phyloP scores from a whole-genome alignment of 768 basidiomycete species.

The Auricularia heimuer region DNA sequence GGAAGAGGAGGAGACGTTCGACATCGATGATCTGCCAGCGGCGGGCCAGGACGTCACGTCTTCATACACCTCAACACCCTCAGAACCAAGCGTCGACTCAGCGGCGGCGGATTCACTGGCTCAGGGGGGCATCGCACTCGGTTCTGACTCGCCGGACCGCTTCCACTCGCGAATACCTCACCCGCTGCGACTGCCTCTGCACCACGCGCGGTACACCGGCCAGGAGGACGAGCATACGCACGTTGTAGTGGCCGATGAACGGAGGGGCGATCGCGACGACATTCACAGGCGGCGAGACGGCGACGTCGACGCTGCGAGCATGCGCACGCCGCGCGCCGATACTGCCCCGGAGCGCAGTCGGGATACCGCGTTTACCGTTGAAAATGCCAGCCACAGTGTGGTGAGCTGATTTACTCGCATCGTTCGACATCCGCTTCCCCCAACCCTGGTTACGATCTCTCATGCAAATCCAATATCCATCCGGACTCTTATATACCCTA shows the following conservation, averaged over 20 bases:
- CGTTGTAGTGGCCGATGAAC: slow-evolving; percentile 22
- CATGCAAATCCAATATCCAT: no score
- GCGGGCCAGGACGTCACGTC: slow-evolving; percentile 35
- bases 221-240: slow-evolving; percentile 18
- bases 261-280: slow-evolving; percentile 44
- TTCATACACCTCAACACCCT: slow-evolving; percentile 5
- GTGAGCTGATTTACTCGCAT: neutral
- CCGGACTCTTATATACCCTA: neutral
- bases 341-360: neutral
- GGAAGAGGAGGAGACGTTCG: slow-evolving; percentile 71
- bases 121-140: slow-evolving; percentile 25
- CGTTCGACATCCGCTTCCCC: no score
- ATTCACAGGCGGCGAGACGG: slow-evolving; percentile 41
- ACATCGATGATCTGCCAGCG: slow-evolving; percentile 76
- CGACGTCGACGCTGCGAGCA: slow-evolving; percentile 43
- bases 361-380: slow-evolving; percentile 44
- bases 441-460: no score
- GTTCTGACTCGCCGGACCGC: slow-evolving; percentile 54
- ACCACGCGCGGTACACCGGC: slow-evolving; percentile 38
- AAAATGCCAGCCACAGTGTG: slow-evolving; percentile 68
- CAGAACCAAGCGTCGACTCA: slow-evolving; percentile 1
- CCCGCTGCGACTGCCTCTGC: slow-evolving; percentile 34
- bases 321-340: slow-evolving; percentile 53
- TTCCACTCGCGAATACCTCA: slow-evolving; percentile 40
- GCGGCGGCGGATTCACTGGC: slow-evolving; percentile 6